Evolutionary conservation across 75 land plant species (phyloP), one percentile per base, ranked within the genome.

Genomic region (Pseudotsuga menziesii): DNA sequence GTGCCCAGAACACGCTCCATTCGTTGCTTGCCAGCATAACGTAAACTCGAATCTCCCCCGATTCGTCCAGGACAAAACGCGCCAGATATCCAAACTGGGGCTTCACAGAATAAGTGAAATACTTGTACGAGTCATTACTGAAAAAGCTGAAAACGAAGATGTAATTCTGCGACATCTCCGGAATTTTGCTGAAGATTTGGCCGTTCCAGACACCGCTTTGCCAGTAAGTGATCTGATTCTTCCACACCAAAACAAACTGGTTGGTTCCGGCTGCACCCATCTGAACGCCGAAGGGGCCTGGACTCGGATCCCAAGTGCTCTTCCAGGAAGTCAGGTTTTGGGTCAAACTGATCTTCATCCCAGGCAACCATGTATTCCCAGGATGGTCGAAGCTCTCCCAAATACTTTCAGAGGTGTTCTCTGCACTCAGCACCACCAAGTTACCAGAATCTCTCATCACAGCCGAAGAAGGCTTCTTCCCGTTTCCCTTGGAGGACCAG

Each of bases 371-470:
- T 22, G 90, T 88, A 48, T 90, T 80, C 22, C 85, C 75, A 7
- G 94, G 94, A 62, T 83, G 73, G 54, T 86, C 87, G 77, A 91
- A 91, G 80, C 89, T 88, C 74, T 91, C 85, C 93, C 93, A 91
- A 14, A 75, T 17, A 27, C 69, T 19, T 19, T 29, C 64, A 17
- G 26, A 52, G 29, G 61, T 54, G n/a, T 60, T 25, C 57, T 41
- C 3, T 5, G 44, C 44, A 41, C 44, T 41, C 44, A 41, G 44
- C 3, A 41, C 44, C 5, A 41, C 44, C 44, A 41, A 36, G 57
- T 79, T 79, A 20, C 80, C 75, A 5, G 74, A 44, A 48, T 72
- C 74, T 27, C 12, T 5, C 2, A 72, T 22, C 57, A 54, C 27
- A 72, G 57, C 74, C 2, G 3, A 20, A 7, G 74, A 72, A 4